Base-by-base conservation (phyloP, 75 land plant species). In the Gnetum montanum region DNA sequence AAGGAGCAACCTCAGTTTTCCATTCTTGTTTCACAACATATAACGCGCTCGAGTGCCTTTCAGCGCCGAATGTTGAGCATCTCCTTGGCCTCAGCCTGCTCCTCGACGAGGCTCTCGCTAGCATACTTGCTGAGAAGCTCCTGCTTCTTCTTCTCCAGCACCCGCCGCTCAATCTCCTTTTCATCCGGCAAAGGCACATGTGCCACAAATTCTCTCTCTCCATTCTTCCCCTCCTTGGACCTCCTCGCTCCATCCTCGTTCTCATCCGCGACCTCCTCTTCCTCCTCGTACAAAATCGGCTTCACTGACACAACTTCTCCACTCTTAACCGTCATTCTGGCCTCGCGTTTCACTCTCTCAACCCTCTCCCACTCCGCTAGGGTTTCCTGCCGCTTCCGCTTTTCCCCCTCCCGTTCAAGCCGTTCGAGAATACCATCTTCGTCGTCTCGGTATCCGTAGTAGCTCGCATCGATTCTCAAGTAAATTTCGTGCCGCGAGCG, bases 111-210 rank as follows among this genome's bases (percentile, higher is more conserved):
- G 33, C 36, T 43, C 1, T 90, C 86, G 49, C 85, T 94, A 0
- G 81, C 64, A 48, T 94, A 89, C 71, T 83, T 94, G 63, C 79
- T 85, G 63, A 94, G 49, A 25, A 94, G 66, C 65, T 94, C 98
- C 66, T 55, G 74, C 74, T 89, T 94, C 80, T 94, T 94, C 91
- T 80, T 88, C 77, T 89, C 84, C 57, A 89, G 59, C 13, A 94
- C 81, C 84, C 79, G 82, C 61, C 72, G 69, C 78, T 85, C 95
- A 57, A 94, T 94, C 62, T 94, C 98, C 70, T 83, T 79, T 35
- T 85, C 95, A 57, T 93, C 98, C 0, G 98, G 90, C 50, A 93
- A 61, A 5, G 94, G 95, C 35, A 93, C 98, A 47, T 94, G 98
- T 11, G 66, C 98, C 20, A 89, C 80, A 74, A 94, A 94, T 70